Percentiles rank a stretch among this genome's conserved stretches.
phyloP scores from a whole-genome alignment of 208 protist genomes.

The Novymonas esmeraldas region DNA sequence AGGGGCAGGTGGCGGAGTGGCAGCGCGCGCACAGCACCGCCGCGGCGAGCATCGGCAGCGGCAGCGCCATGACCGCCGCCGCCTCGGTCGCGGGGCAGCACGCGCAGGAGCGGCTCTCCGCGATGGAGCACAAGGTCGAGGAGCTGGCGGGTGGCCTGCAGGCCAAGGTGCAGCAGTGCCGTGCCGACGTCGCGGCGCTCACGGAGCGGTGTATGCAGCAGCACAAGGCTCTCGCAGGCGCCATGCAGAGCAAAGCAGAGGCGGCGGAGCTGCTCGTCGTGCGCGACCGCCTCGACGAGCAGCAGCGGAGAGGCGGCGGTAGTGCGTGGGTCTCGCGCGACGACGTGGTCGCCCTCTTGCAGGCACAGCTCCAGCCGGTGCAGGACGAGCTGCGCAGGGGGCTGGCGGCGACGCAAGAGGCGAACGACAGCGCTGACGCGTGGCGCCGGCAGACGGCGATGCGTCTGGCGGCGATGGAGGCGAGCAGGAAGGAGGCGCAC shows the following conservation, averaged over 20 bases:
- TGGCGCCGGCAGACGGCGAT: conserved; percentile 18
- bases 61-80: conserved; percentile 11
- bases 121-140: conserved; percentile 14
- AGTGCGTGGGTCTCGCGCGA: conserved; percentile 14
- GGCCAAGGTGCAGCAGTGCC: conserved; percentile 20
- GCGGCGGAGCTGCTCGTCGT: conserved; percentile 19
- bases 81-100: not conserved
- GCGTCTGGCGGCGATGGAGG: conserved; percentile 30
- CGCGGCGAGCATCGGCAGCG: conserved; percentile 3
- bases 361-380: conserved; percentile 21
- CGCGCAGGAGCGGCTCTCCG: conserved; percentile 11
- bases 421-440: conserved; percentile 19
- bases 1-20: conserved; percentile 26
- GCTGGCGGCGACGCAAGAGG: conserved; percentile 19
- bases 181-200: conserved; percentile 10
- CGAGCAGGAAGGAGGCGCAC: conserved; percentile 13
- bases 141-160: conserved; percentile 19
- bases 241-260: conserved; percentile 27
- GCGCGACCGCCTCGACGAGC: conserved; percentile 22
- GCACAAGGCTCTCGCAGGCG: conserved; percentile 15
- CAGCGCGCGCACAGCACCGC: conserved; percentile 22
- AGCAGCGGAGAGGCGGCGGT: conserved; percentile 14
- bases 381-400: conserved; percentile 24
- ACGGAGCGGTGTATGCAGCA: conserved; percentile 32
- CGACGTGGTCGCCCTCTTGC: conserved; percentile 11